phyloP scores from a whole-genome alignment of 1,284 basidiomycete genomes.

The Cryptococcus deneoformans region DNA sequence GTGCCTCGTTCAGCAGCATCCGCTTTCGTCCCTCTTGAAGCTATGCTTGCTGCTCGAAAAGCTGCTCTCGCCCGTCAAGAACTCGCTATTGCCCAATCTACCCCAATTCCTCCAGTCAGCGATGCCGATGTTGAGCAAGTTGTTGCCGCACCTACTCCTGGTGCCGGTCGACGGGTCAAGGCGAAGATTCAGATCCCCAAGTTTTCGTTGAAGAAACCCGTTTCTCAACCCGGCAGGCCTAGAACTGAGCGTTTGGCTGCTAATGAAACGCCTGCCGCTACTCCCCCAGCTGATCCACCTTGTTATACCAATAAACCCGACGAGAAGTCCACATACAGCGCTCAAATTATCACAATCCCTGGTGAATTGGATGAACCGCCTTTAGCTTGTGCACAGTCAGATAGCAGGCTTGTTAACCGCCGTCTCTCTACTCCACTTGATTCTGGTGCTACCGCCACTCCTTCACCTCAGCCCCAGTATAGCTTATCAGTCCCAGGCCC shows the following conservation, averaged over 20 bases:
- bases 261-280: neutral
- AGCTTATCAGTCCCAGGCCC: conserved; percentile 5
- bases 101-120: conserved; percentile 18
- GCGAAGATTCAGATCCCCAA: conserved; percentile 26
- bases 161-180: conserved; percentile 5
- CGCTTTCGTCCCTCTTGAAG: conserved; percentile 36
- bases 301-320: too few relatives aligned
- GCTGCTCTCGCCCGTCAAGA: conserved; percentile 31
- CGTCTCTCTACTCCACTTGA: neutral
- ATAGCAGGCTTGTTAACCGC: neutral
- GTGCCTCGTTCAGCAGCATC: conserved; percentile 25
- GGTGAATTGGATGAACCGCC: too few relatives aligned
- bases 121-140: conserved; percentile 23
- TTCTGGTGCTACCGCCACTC: neutral
- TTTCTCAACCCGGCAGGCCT: conserved; percentile 25
- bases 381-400: neutral
- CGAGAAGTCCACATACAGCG: too few relatives aligned
- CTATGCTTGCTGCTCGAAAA: conserved; percentile 27
- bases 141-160: neutral
- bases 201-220: conserved; percentile 22
- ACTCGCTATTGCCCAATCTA: conserved; percentile 17
- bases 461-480: neutral
- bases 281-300: too few relatives aligned
- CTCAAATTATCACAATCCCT: too few relatives aligned
- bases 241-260: conserved; percentile 9